These are phyloP conservation scores for Kondoa subrosea DNA, from an alignment of 768 basidiomycete genomes.

Conservation along the genomic window DNA sequence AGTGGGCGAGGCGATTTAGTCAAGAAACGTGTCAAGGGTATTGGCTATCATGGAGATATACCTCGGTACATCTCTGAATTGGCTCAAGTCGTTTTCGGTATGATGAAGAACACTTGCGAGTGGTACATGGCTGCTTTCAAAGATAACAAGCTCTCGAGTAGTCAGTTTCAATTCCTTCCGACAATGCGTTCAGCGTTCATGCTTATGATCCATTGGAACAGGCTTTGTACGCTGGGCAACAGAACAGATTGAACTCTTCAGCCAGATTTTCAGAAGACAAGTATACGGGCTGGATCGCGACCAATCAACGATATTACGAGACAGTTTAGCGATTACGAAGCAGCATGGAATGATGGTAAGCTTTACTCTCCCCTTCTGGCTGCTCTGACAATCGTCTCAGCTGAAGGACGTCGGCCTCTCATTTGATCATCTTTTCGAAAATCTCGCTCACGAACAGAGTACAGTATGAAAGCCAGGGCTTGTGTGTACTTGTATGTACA, in stretches of 20 bases:
- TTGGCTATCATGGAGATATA: constrained; percentile 76
- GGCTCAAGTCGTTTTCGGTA: constrained; percentile 74
- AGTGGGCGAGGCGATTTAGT: constrained; percentile 59
- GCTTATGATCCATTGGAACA: constrained; percentile 29
- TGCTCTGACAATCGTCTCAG: constrained; percentile 38
- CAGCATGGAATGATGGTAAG: constrained; percentile 67
- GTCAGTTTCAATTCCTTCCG: constrained; percentile 38
- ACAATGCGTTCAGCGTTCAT: neutral
- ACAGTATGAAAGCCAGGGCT: neutral
- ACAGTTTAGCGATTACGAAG: constrained; percentile 59
- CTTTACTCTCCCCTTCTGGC: neutral
- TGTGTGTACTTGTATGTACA: too few relatives aligned
- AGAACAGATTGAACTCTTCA: constrained; percentile 63
- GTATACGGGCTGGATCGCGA: constrained; percentile 73
- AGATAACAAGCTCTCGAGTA: constrained; percentile 82
- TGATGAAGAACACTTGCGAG: constrained; percentile 91
- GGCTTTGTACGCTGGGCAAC: constrained; percentile 92
- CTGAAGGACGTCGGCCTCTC: constrained; percentile 86
- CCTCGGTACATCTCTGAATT: constrained; percentile 71
- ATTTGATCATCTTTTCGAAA: constrained; percentile 43
- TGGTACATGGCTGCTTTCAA: constrained; percentile 94
- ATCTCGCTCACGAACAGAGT: neutral
- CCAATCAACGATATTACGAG: constrained; percentile 44
- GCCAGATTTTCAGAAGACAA: constrained; percentile 71
- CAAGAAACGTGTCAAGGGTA: constrained; percentile 59